These are phyloP conservation scores for Mortierella sp. DNA, from an alignment of 371 early-diverging fungal genomes.

Conservation along the genomic window DNA sequence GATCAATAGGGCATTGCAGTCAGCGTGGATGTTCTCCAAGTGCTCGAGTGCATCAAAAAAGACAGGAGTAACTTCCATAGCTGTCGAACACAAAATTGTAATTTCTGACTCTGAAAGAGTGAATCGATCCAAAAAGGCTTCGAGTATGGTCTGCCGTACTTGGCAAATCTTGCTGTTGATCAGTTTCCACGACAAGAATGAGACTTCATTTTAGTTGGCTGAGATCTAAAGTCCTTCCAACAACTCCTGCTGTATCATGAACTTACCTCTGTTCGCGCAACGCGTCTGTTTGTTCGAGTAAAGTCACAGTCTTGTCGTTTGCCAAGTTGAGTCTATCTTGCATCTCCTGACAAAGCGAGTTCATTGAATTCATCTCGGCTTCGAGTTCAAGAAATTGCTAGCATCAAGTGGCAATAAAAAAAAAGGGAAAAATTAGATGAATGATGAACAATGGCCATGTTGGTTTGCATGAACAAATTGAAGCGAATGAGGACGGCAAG, in stretches of 20 bases:
- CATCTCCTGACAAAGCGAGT: conserved; percentile 73
- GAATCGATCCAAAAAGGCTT: conserved; percentile 77
- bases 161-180: conserved; percentile 62
- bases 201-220: neutral
- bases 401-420: conserved; percentile 2
- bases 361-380: conserved; percentile 68
- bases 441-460: neutral
- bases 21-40: conserved; percentile 78
- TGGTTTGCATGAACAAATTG: neutral
- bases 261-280: conserved; percentile 68
- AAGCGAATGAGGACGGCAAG: neutral
- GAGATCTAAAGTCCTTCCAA: too few relatives aligned
- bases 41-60: conserved; percentile 84
- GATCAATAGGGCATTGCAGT: conserved; percentile 83
- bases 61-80: conserved; percentile 63
- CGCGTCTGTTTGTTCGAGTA: conserved; percentile 76
- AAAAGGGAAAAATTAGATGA: conserved; percentile 5
- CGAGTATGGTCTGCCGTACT: conserved; percentile 64
- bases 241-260: neutral
- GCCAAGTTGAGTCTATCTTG: conserved; percentile 66
- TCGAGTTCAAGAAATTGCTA: conserved; percentile 72
- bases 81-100: conserved; percentile 64
- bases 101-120: conserved; percentile 77
- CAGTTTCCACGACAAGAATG: neutral
- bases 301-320: conserved; percentile 66